Conservation (phyloP, 169 alveolate species). For the Cryptosporidium sp. region DNA sequence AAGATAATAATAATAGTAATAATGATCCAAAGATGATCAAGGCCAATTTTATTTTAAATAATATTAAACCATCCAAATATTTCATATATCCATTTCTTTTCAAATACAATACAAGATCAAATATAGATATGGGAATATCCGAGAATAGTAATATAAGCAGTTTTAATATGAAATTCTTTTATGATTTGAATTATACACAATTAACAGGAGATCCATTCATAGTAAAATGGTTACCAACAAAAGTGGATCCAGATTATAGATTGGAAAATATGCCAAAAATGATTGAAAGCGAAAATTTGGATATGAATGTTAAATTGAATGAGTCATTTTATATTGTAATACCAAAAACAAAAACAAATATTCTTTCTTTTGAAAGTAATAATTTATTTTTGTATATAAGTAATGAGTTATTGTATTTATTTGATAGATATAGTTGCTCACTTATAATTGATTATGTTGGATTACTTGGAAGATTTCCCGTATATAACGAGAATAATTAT, state of each 20-base stretch:
- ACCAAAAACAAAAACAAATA: constrained; percentile 38
- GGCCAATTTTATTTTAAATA: constrained; percentile 18
- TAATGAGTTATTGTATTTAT: constrained; percentile 17
- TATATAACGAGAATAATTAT: constrained; percentile 11
- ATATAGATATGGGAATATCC: neutral
- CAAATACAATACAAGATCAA: constrained; percentile 26
- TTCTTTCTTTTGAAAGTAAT: constrained; percentile 32
- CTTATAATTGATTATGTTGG: constrained; percentile 21
- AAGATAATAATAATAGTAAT: neutral
- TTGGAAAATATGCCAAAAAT: constrained; percentile 34
- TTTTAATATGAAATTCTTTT: constrained; percentile 14
- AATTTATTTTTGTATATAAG: constrained; percentile 2
- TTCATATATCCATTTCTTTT: constrained; percentile 36
- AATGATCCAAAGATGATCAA: constrained; percentile 33
- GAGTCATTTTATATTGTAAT: constrained; percentile 67
- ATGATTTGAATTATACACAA: constrained; percentile 37
- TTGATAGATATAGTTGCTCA: constrained; percentile 9
- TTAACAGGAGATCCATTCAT: neutral
- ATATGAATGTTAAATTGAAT: constrained; percentile 19
- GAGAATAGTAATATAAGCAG: neutral
- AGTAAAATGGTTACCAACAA: constrained; percentile 45
- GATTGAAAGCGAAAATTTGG: constrained; percentile 14
- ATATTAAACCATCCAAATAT: constrained; percentile 40
- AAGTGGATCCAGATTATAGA: neutral
- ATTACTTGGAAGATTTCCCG: constrained; percentile 55